A percentile compares a stretch with the other conserved stretches of the same genome.
Evolutionary conservation across 2,329 filamentous ascomycete species (phyloP).

Genomic region (Microdochium nivale): DNA sequence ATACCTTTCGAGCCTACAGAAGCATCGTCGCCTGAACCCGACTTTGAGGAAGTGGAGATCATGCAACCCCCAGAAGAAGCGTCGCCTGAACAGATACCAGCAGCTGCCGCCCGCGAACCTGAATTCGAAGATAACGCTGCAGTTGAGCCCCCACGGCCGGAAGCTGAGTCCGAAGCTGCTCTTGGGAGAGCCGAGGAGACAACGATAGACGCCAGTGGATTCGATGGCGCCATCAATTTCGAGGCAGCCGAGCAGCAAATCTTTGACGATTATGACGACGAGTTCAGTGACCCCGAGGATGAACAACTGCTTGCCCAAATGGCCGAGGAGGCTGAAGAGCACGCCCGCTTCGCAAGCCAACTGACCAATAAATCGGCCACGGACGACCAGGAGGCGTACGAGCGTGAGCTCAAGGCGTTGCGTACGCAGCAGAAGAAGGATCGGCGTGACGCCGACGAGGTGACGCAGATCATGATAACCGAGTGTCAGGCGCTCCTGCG

Average conservation of each 20-base stretch:
- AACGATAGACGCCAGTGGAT: slow-evolving; percentile 10
- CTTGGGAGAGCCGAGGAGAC: background rate
- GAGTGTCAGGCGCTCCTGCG: slow-evolving; percentile 88
- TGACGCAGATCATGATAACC: slow-evolving; percentile 89
- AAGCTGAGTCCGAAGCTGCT: slow-evolving; percentile 6
- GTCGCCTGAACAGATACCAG: slow-evolving; percentile 4
- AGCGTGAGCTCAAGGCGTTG: slow-evolving; percentile 76
- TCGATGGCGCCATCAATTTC: slow-evolving; percentile 3
- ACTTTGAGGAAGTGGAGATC: slow-evolving; percentile 26
- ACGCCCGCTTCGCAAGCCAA: slow-evolving; percentile 82
- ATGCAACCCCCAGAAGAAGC: slow-evolving; percentile 14
- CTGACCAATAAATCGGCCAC: slow-evolving; percentile 67
- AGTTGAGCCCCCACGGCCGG: slow-evolving; percentile 4
- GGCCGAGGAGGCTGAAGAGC: slow-evolving; percentile 85
- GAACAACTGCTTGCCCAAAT: slow-evolving; percentile 82
- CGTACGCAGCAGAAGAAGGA: slow-evolving; percentile 96
- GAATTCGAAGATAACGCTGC: slow-evolving; percentile 15
- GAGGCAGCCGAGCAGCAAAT: slow-evolving; percentile 27
- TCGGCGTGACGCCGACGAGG: slow-evolving; percentile 89
- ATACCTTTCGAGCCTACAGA: slow-evolving; percentile 5
- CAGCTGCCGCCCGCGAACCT: slow-evolving; percentile 5
- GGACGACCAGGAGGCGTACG: slow-evolving; percentile 72
- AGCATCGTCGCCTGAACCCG: slow-evolving; percentile 16
- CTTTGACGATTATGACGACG: slow-evolving; percentile 57
- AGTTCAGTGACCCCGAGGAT: slow-evolving; percentile 82